A percentile compares a stretch with the other conserved stretches of the same genome.
Evolutionary conservation across 305 asterid genomes (phyloP).

Genomic region (Coffea humblotiana): DNA sequence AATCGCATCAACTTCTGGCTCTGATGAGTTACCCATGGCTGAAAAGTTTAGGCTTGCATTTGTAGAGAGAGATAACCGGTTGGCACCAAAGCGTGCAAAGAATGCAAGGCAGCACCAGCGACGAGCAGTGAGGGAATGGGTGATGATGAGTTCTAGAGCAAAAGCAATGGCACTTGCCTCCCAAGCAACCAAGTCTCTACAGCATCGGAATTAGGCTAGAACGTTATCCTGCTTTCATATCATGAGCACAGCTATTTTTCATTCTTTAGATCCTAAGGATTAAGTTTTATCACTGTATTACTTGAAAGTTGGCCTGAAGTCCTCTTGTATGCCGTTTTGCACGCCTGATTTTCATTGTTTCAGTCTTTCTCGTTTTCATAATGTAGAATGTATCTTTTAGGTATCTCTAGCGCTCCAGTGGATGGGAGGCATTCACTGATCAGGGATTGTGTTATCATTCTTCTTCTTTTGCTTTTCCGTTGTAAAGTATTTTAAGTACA

Average conservation of each 20-base stretch:
- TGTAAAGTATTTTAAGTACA: too few relatives aligned
- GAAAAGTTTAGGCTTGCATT: conserved; percentile 92
- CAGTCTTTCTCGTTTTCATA: background rate
- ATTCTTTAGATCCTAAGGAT: too few relatives aligned
- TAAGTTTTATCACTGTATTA: background rate
- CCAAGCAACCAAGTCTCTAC: conserved; percentile 48
- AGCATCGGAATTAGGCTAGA: conserved; percentile 34
- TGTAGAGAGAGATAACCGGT: conserved; percentile 76
- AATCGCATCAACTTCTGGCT: conserved; percentile 27
- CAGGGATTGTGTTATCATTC: background rate
- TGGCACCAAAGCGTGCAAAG: conserved; percentile 97
- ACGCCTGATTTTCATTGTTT: background rate
- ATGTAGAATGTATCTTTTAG: background rate
- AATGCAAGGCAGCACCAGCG: conserved; percentile 87
- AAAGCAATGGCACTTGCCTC: conserved; percentile 86
- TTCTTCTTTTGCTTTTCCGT: background rate
- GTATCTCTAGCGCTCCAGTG: background rate
- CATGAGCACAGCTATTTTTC: too few relatives aligned
- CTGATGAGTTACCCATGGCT: conserved; percentile 65
- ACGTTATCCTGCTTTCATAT: background rate
- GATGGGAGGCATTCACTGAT: background rate
- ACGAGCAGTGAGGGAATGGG: conserved; percentile 83
- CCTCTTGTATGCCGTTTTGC: background rate
- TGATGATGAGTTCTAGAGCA: conserved; percentile 56
- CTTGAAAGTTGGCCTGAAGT: background rate